Base-by-base conservation (phyloP, 257 asterid genomes). In the Solanum habrochaites region DNA sequence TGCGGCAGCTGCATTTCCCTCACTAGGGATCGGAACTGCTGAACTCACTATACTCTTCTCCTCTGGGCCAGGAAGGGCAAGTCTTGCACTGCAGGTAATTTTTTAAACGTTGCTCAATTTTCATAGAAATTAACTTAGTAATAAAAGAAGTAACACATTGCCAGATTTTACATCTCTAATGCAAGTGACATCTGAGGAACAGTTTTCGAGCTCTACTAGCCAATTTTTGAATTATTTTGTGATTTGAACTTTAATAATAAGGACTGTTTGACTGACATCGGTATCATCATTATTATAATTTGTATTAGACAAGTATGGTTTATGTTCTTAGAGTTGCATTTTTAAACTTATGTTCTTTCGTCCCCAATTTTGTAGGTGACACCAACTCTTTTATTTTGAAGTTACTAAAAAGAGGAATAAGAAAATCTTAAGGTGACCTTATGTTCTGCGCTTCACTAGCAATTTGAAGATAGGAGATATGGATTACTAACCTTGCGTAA, bases 61-160 rank as follows among this genome's bases (percentile, higher is more conserved):
- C 75, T 85, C 84, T 85, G 84, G 87, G 18, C 84, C 84, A 4
- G 87, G 87, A 73, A 97, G 98, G 87, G 98, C 92, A 75, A 95
- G 97, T 90, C 99, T 93, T 87, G 98, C 95, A 83, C 99, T 97
- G 99, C 94, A 93, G 81, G 88, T 83, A 77, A 85, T 27, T 62
- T 77, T 31, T 87, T 60, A 81, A 81, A 49, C 2, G n/a, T 49
- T 31, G 13, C 31, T 81, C 70, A 81, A 39, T 81, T 81, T 52
- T 80, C 25, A 13, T 81, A 3, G 3, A 31, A 81, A 49, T 81
- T 81, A 39, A 81, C 27, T 11, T 49, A 29, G 67, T 80, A 80
- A 81, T 20, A 81, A 49, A 49, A 9, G 85, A 29, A 49, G 70
- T 81, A 74, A 74, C 64, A 6, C 43, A 47, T 75, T 70, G 39